Base-by-base conservation (phyloP, 192 early-diverging fungal species). In the Podochytrium sp. region DNA sequence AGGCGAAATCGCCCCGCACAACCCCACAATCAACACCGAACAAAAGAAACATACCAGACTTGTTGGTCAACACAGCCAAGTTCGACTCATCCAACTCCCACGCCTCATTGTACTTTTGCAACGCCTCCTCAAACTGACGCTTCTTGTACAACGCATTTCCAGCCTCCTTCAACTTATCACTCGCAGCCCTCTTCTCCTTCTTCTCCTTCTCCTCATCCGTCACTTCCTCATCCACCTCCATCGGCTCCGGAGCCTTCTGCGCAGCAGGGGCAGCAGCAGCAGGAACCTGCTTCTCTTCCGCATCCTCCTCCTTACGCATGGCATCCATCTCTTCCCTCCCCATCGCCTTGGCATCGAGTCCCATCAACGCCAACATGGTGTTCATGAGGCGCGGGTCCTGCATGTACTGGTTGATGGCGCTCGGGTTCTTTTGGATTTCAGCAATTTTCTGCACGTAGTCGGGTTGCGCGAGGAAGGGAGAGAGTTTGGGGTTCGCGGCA, bases 61-160 rank as follows among this genome's bases (percentile, higher is more conserved):
- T 99, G 90, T 99, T 99, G 73, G 94, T 97, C 79, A 94, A 84
- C 65, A 96, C 92, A 27, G 96, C 93, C 38, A 98, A 83, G 67
- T 99, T 96, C 65, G 94, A 91, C 35, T 86, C 63, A 79, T 99
- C 95, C 73, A 94, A 79, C 77, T 93, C 94, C 78, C 85, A 96
- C 23, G 97, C 97, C 83, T 92, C 92, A 80, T 84, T 77, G 80
- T 99, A 99, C 83, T 95, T 91, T 59, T 84, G 82, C 51, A 99
- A 76, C 4, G 97, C 97, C 61, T 89, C 86, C 12, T 93, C 92
- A 82, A 99, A 98, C 52, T 93, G 71, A 61, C 93, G 88, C 75
- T 93, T 90, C 85, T 99, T 99, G 86, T 99, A 99, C 39, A 89
- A 86, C 25, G 81, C 82, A 77, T 96, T 98, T 35, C 95, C 97